Evolutionary conservation across 768 basidiomycete species (phyloP).

Genomic region (Cytidiella melzeri): DNA sequence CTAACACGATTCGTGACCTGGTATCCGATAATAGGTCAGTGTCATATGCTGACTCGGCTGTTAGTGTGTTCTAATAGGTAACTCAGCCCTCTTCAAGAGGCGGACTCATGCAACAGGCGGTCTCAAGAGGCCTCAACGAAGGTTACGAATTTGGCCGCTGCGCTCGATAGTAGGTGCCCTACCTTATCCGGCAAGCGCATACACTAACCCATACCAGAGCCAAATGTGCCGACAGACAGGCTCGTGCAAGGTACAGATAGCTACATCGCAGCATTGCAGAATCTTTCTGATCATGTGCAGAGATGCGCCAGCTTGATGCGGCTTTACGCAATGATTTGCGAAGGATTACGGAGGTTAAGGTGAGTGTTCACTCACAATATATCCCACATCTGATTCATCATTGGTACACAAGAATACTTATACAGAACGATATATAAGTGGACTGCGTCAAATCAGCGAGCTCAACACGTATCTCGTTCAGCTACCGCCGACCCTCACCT

Average conservation of each 20-base stretch:
- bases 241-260: constrained; percentile 28
- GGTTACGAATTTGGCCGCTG: constrained; percentile 42
- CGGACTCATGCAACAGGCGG: constrained; percentile 45
- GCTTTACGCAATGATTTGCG: constrained; percentile 56
- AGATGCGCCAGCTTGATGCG: constrained; percentile 59
- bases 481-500: constrained; percentile 56
- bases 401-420: constrained; percentile 52
- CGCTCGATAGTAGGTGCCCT: constrained; percentile 42
- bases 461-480: constrained; percentile 80
- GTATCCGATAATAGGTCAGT: constrained; percentile 43
- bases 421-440: constrained; percentile 58
- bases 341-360: constrained; percentile 43
- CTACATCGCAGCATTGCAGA: neutral
- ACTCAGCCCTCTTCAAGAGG: constrained; percentile 55
- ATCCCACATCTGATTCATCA: neutral
- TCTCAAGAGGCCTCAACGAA: constrained; percentile 56
- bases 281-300: constrained; percentile 26
- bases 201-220: neutral
- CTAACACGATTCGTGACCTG: constrained; percentile 49
- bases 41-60: neutral
- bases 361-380: too few relatives aligned
- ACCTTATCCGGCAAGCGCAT: constrained; percentile 4
- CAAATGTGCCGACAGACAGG: constrained; percentile 27
- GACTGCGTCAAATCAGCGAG: constrained; percentile 68
- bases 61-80: neutral